Conservation (phyloP, 495 filamentous ascomycete genomes). For the Lasiosphaeris hirsuta region DNA sequence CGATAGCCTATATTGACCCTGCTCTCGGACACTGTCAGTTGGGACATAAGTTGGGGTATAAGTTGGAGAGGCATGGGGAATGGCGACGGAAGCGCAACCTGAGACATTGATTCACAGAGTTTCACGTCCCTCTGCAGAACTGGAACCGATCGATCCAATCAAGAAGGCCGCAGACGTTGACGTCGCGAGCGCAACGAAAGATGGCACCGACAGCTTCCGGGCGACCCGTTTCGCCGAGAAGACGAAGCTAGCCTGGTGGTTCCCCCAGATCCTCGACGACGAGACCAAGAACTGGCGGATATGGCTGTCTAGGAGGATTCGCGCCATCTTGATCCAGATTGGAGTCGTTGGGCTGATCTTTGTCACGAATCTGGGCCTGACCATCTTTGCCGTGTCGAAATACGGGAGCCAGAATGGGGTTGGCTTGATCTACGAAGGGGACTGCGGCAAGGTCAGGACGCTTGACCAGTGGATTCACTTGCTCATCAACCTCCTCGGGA, state of each 20-base stretch:
- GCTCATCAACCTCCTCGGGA: conserved; percentile 32
- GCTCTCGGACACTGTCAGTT: no score
- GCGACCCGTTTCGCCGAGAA: conserved; percentile 15
- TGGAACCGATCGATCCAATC: no score
- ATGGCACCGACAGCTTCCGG: conserved; percentile 34
- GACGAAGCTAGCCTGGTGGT: conserved; percentile 18
- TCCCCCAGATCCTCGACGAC: conserved; percentile 22
- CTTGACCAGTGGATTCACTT: conserved; percentile 25
- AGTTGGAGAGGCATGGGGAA: no score
- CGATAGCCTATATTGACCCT: no score
- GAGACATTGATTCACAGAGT: no score
- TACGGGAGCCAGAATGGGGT: conserved; percentile 22
- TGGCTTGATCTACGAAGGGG: conserved; percentile 23
- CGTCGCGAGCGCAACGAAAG: conserved; percentile 26
- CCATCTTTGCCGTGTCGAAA: conserved; percentile 11
- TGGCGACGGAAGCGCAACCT: no score
- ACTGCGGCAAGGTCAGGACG: conserved; percentile 19
- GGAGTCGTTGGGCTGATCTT: conserved; percentile 12
- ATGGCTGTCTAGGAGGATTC: conserved; percentile 12
- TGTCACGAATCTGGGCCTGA: conserved; percentile 18
- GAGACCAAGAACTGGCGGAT: conserved; percentile 16
- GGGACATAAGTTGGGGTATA: no score
- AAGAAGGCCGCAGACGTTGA: no score
- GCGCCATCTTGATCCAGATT: conserved; percentile 22
- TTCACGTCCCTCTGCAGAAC: no score